Evolutionary conservation across 2,329 filamentous ascomycete genomes (phyloP), one percentile per base, ranked within the genome.

Genomic region (Juglanconis oblonga): DNA sequence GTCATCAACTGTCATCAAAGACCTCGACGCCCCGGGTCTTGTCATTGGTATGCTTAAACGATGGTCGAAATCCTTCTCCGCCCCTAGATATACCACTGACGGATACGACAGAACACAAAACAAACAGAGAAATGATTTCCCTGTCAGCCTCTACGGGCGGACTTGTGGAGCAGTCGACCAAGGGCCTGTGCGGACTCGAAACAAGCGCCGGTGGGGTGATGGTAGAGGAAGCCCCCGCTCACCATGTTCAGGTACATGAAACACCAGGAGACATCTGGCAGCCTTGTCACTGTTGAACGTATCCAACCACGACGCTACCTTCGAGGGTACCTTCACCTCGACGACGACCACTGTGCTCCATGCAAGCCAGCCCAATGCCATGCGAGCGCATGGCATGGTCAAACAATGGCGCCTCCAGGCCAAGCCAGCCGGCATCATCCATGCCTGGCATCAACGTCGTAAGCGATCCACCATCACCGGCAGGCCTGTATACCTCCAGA

Each of bases 181-280:
- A 35, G 52, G 42, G n/a, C 42, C 29, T 35, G 49, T 57, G 58
- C 61, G 35, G 45, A 42, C 24, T 52, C 52, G 49, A 59, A 62
- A 57, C 57, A 62, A 57, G 56, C 56, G 44, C 59, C 49, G 49
- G 48, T 56, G 59, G 55, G 58, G 35, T 52, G 55, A 17, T 62
- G 49, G 51, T 40, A 45, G 52, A 38, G 24, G 50, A 58, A 53
- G 48, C 33, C 50, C 58, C 58, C 55, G n/a, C n/a, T 60, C 54
- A 59, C 50, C 58, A 29, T 61, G 49, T 55, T 31, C 56, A 64
- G 57, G 57, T 59, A 64, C 54, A 57, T 62, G 62, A 64, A 64
- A 64, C 62, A 62, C 57, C 53, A 64, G 32, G 35, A 40, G 50
- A 31, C 32, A 53, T 48, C 32, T 40, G 42, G 36, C 56, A 57